Evolutionary conservation across 1,139 yeast species (phyloP), one percentile per base, ranked within the genome.

Genomic region (Suhomyces atakaporum): DNA sequence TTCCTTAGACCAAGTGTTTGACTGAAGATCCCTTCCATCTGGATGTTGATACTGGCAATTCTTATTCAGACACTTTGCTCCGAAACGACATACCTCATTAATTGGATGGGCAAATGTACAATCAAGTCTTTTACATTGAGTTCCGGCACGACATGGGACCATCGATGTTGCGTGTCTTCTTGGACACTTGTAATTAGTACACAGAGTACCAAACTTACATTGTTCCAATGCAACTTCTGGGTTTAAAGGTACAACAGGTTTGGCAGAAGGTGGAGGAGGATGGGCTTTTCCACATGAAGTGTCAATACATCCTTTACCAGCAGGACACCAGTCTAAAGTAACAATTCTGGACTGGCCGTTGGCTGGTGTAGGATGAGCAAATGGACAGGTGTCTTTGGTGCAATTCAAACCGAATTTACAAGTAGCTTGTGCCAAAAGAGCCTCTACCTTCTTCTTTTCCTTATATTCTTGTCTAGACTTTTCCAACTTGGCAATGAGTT

Each of bases 321-420:
- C 78, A 18, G 81, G 67, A 66, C 96, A 88, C 95, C 95, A 86
- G 46, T 80, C 82, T 39, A 79, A 66, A 14, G 75, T 73, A 16
- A 75, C 67, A 25, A 88, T 87, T 49, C 80, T 79, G 16, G 89
- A 88, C 41, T 75, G 78, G 41, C 75, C 77, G 58, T 84, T 86
- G 11, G 88, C 85, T 1, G 95, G 94, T 1, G 96, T 86, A 31
- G 96, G 96, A 55, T 88, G 96, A 19, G 90, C 96, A 66, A 82
- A 87, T 16, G 89, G 88, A 66, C 96, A 88, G 44, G 76, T 63
- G 43, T 81, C 88, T 53, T 84, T 85, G 20, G 84, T 70, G 61
- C 96, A 88, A 36, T 79, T 63, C 21, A 74, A 69, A 25, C 92
- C 94, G 60, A 76, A 88, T 58, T 84, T 84, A 67, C 96, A 88